These are phyloP conservation scores for Auricularia heimuer DNA, from an alignment of 768 basidiomycete species.

Conservation along the genomic window DNA sequence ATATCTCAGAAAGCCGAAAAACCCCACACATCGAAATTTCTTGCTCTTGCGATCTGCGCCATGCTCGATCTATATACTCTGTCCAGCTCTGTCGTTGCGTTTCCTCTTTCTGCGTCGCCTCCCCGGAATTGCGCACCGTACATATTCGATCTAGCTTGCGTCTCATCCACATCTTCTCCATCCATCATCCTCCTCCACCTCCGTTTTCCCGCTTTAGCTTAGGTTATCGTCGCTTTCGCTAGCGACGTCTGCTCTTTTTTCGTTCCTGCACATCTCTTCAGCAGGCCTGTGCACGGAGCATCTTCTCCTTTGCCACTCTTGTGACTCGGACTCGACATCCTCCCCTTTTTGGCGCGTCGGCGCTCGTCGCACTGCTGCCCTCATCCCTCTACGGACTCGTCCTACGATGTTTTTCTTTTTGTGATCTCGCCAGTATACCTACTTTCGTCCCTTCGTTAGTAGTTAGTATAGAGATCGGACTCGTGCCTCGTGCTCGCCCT, in stretches of 20 bases:
- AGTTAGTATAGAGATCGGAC: neutral
- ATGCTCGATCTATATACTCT: neutral
- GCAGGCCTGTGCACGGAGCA: neutral
- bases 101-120: neutral
- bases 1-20: neutral
- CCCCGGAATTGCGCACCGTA: neutral
- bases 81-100: neutral
- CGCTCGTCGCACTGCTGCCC: neutral
- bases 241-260: neutral
- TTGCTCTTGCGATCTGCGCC: neutral
- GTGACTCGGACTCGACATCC: neutral
- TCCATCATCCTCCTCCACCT: neutral
- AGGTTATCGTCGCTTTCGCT: neutral
- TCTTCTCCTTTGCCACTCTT: neutral
- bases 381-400: neutral
- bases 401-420: neutral
- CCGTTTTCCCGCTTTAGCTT: neutral
- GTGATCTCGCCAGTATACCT: neutral
- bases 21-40: neutral
- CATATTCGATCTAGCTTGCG: slow-evolving; percentile 2
- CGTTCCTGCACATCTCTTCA: neutral
- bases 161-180: neutral
- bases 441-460: neutral
- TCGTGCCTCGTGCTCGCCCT: neutral
- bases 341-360: neutral